Base-by-base conservation (phyloP, 2,329 filamentous ascomycete species). In the Tothia fuscella region DNA sequence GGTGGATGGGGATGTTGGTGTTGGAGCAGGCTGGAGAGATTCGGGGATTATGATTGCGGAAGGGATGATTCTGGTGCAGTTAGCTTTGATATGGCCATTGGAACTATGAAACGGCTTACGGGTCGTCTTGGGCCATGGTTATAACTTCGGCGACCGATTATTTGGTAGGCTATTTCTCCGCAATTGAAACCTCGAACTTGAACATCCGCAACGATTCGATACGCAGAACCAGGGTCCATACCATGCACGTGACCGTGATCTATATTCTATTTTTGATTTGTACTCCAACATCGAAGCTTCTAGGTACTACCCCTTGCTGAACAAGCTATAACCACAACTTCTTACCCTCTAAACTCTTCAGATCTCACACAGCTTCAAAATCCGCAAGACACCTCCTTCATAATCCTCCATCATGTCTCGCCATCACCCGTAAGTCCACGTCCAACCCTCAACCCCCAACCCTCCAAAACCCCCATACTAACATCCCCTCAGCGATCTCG, bases 361-460 rank as follows among this genome's bases (percentile, higher is more conserved):
- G 22, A 26, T 17, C 34, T 10, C 4, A 10, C 16, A 37, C 35
- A 26, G 9, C 13, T 37, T 16, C 12, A 28, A n/a, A n/a, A n/a
- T n/a, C n/a, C n/a, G n/a, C 38, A 14, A 13, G 7, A 30, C 22
- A 19, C 16, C 32, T 42, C 12, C 17, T 13, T 22, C 37, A 13
- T 19, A 4, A 22, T 12, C 26, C 17, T 12, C 47, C 42, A 71
- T 26, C 58, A 93, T 93, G 86, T 93, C 86, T 58, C 85, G 86
- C 68, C 86, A 93, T 74, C 86, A 95, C 63, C 88, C 88, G 80
- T 83, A 71, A 70, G 77, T 70, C 25, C 42, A 42, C 46, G 40
- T 43, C 29, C 46, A 32, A 24, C 22, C 12, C 34, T 33, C 17
- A 26, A 40, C 28, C 44, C 37, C 24, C 44, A 48, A 29, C 41